Evolutionary conservation across 2,329 filamentous ascomycete species (phyloP).

Genomic region (Penicillium oxalicum): DNA sequence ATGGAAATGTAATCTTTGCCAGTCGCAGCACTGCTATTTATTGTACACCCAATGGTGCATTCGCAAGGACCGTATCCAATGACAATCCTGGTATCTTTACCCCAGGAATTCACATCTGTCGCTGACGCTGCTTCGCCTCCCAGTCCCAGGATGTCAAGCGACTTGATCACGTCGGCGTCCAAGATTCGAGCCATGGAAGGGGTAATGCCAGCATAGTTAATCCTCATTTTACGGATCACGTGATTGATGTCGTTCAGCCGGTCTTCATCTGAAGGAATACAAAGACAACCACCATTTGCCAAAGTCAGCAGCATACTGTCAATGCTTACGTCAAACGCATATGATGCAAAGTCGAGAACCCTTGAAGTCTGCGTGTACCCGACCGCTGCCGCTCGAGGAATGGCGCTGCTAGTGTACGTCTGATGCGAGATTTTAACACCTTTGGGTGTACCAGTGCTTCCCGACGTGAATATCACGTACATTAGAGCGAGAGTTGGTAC

Average conservation of each 20-base stretch:
- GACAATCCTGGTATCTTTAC: conserved; percentile 38
- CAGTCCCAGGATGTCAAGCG: conserved; percentile 37
- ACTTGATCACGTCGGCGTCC: conserved; percentile 37
- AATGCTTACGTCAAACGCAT: conserved; percentile 50
- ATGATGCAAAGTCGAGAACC: conserved; percentile 55
- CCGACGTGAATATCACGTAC: conserved; percentile 57
- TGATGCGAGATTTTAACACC: conserved; percentile 58
- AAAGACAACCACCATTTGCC: conserved; percentile 53
- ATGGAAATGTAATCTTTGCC: conserved; percentile 36
- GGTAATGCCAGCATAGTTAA: conserved; percentile 55
- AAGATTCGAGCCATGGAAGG: conserved; percentile 51
- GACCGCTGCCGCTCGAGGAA: conserved; percentile 49
- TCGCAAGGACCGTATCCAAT: conserved; percentile 43
- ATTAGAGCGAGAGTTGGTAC: conserved; percentile 39
- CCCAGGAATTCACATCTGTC: conserved; percentile 39
- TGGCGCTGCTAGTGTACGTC: conserved; percentile 52
- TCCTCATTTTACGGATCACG: conserved; percentile 46
- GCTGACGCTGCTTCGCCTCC: conserved; percentile 43
- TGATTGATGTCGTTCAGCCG: conserved; percentile 46
- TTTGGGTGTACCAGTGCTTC: conserved; percentile 48
- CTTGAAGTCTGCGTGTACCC: conserved; percentile 49
- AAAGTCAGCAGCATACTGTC: conserved; percentile 53
- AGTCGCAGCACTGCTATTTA: conserved; percentile 32
- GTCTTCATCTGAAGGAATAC: conserved; percentile 50
- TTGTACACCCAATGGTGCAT: conserved; percentile 38